These are phyloP conservation scores for Uronychia setigera DNA, from an alignment of 73 alveolate genomes.

Conservation along the genomic window DNA sequence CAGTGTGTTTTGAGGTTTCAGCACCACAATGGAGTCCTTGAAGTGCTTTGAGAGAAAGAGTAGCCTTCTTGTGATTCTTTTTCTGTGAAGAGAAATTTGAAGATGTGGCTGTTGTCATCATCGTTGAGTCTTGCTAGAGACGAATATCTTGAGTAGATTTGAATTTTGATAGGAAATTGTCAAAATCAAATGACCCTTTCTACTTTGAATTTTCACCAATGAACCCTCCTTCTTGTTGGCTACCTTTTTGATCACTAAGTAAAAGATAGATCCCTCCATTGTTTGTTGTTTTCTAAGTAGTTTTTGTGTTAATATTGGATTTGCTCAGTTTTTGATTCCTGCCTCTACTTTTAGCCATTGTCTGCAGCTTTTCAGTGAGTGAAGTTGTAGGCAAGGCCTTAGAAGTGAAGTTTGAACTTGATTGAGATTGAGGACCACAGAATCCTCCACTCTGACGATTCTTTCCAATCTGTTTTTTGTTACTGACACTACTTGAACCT, in stretches of 20 bases:
- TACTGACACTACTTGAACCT: background rate
- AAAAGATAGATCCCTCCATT: background rate
- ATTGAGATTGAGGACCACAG: background rate
- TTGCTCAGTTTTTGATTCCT: background rate
- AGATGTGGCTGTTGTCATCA: background rate
- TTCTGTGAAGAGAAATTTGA: background rate
- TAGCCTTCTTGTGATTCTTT: background rate
- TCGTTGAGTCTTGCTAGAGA: background rate
- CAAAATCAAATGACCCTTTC: background rate
- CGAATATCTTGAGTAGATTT: background rate
- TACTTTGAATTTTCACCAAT: background rate
- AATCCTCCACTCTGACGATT: background rate
- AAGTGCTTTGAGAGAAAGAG: background rate
- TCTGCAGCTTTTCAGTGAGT: too few relatives aligned
- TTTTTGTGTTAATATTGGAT: background rate
- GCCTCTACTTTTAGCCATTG: too few relatives aligned
- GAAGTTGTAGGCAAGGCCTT: too few relatives aligned
- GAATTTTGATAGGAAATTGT: background rate
- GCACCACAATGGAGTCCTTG: too few relatives aligned
- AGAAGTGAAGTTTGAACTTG: background rate
- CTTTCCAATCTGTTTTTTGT: background rate
- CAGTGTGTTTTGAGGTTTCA: too few relatives aligned
- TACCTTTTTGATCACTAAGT: too few relatives aligned
- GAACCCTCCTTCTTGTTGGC: too few relatives aligned
- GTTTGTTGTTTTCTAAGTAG: background rate